Evolutionary conservation across 2,329 filamentous ascomycete genomes (phyloP).

Genomic region (Parasarocladium wereldwijsianum): DNA sequence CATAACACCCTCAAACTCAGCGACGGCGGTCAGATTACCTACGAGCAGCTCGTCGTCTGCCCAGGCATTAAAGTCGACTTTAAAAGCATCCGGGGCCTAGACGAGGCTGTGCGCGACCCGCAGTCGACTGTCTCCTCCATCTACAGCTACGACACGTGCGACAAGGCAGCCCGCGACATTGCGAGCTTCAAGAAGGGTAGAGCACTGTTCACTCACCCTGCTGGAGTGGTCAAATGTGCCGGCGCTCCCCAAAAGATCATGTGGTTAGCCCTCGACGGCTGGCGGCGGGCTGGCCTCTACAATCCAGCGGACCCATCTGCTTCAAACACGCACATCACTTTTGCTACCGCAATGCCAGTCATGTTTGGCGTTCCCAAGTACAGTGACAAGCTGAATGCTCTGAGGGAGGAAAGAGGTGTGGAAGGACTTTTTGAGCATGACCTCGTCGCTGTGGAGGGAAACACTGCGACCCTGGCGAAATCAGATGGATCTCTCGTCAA

Average conservation of each 20-base stretch:
- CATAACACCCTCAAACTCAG: conserved; percentile 39
- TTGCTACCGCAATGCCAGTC: conserved; percentile 36
- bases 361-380: conserved; percentile 51
- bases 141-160: conserved; percentile 39
- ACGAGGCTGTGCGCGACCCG: conserved; percentile 35
- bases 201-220: conserved; percentile 45
- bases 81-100: conserved; percentile 36
- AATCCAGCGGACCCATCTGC: conserved; percentile 18
- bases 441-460: conserved; percentile 35
- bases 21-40: conserved; percentile 40
- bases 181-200: conserved; percentile 30
- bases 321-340: conserved; percentile 35
- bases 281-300: conserved; percentile 39
- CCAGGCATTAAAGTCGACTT: conserved; percentile 41
- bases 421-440: conserved; percentile 45
- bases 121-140: conserved; percentile 37
- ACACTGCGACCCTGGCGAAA: conserved; percentile 33
- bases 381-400: conserved; percentile 33
- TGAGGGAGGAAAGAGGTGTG: conserved; percentile 38
- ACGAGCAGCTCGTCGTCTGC: conserved; percentile 50
- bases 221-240: conserved; percentile 44
- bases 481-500: conserved; percentile 28
- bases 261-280: conserved; percentile 47
- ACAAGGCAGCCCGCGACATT: conserved; percentile 36
- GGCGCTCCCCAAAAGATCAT: conserved; percentile 47